Evolutionary conservation across 2,329 filamentous ascomycete species (phyloP).

Genomic region (Biscogniauxia sp.): DNA sequence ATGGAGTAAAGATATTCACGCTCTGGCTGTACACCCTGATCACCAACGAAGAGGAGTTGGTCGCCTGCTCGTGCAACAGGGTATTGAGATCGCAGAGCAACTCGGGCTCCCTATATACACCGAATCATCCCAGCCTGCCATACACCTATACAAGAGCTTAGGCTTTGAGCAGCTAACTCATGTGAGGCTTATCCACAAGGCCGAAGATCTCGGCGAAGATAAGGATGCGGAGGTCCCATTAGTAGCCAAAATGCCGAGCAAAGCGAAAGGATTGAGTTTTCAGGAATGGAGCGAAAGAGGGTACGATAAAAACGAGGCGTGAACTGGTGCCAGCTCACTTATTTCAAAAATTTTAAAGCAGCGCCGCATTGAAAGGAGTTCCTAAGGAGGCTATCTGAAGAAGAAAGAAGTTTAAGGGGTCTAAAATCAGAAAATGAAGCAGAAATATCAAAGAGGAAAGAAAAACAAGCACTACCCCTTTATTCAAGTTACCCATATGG

Average conservation of each 20-base stretch:
- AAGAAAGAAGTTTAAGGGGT: no score
- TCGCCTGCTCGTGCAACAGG: slow-evolving; percentile 24
- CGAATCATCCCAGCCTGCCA: slow-evolving; percentile 17
- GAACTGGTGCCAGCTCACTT: slow-evolving; percentile 5
- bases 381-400: no score
- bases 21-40: slow-evolving; percentile 25
- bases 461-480: no score
- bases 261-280: slow-evolving; percentile 21
- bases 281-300: slow-evolving; percentile 19
- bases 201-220: slow-evolving; percentile 17
- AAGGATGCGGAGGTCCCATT: slow-evolving; percentile 22
- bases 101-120: slow-evolving; percentile 25
- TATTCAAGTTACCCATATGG: no score
- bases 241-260: slow-evolving; percentile 26
- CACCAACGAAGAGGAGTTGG: slow-evolving; percentile 23
- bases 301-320: slow-evolving; percentile 16
- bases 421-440: no score
- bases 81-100: slow-evolving; percentile 22
- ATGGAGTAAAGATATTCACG: slow-evolving; percentile 19
- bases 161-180: slow-evolving; percentile 24
- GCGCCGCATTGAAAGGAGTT: no score
- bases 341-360: background rate
- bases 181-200: slow-evolving; percentile 21
- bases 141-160: slow-evolving; percentile 17
- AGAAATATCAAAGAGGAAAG: no score